A percentile compares a stretch with the other conserved stretches of the same genome.
Conservation (phyloP, 1,284 basidiomycete genomes). For the Lentinula novae-zelandiae region DNA sequence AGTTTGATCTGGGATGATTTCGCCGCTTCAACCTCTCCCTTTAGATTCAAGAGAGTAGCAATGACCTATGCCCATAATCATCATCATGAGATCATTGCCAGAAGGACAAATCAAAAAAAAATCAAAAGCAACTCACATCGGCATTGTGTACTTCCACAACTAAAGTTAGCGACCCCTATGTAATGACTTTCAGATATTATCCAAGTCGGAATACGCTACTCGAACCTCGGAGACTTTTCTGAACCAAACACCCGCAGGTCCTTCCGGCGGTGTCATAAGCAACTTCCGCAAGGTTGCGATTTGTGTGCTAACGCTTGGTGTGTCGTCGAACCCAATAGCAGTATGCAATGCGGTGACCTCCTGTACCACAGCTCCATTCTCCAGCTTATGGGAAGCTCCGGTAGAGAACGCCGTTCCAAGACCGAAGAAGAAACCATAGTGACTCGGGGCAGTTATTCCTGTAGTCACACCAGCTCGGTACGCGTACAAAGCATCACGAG, state of each 20-base stretch:
- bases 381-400: slow-evolving; percentile 61
- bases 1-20: slow-evolving; percentile 41
- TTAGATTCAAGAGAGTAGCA: slow-evolving; percentile 70
- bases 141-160: slow-evolving; percentile 63
- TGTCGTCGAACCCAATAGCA: slow-evolving; percentile 27
- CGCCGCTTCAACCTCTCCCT: slow-evolving; percentile 61
- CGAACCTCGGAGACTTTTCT: slow-evolving; percentile 44
- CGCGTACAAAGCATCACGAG: slow-evolving; percentile 70
- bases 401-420: slow-evolving; percentile 65
- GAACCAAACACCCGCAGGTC: slow-evolving; percentile 51
- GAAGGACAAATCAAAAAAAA: slow-evolving; percentile 46
- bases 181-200: neutral
- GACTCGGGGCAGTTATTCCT: slow-evolving; percentile 59
- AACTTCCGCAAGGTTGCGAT: slow-evolving; percentile 61
- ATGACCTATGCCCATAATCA: slow-evolving; percentile 49
- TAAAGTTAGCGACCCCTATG: slow-evolving; percentile 35
- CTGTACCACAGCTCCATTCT: slow-evolving; percentile 64
- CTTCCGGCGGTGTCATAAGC: slow-evolving; percentile 45
- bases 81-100: slow-evolving; percentile 42
- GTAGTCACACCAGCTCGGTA: slow-evolving; percentile 60
- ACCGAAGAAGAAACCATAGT: slow-evolving; percentile 57
- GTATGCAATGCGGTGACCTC: slow-evolving; percentile 40
- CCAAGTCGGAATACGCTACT: neutral
- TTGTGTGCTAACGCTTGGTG: slow-evolving; percentile 58
- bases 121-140: slow-evolving; percentile 53